phyloP scores from a whole-genome alignment of 805 yeast species.

The Metschnikowia reukaufii region DNA sequence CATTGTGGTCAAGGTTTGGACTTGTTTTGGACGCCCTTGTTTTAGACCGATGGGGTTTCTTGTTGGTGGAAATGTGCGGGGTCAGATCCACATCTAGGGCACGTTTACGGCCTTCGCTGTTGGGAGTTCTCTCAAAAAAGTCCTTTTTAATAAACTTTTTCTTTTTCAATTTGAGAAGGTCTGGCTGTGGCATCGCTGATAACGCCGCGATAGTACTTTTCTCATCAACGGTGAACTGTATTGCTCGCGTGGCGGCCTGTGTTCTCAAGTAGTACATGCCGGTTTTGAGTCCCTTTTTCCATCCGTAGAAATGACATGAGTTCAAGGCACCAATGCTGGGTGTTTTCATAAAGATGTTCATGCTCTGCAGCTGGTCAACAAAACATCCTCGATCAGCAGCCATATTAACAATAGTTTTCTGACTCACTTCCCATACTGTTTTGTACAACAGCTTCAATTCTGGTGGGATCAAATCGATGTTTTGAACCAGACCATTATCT shows the following conservation, averaged over 20 bases:
- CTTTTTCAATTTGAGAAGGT: slow-evolving; percentile 1
- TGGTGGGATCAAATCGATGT: slow-evolving; percentile 68
- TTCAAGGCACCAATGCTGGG: slow-evolving; percentile 42
- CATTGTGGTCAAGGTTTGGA: background rate
- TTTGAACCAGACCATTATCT: slow-evolving; percentile 83
- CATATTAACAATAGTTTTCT: slow-evolving; percentile 80
- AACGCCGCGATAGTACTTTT: slow-evolving; percentile 1
- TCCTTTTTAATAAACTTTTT: background rate
- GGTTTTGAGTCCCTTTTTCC: slow-evolving; percentile 40
- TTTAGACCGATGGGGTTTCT: background rate
- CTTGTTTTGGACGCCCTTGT: background rate
- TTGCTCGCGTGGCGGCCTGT: slow-evolving; percentile 39
- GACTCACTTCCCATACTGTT: slow-evolving; percentile 97
- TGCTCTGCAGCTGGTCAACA: slow-evolving; percentile 55
- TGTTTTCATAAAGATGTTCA: slow-evolving; percentile 37
- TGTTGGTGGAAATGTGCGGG: background rate
- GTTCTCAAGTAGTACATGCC: slow-evolving; percentile 43
- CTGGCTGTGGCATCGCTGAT: slow-evolving; percentile 2
- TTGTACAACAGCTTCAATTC: slow-evolving; percentile 77
- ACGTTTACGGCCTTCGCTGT: slow-evolving; percentile 1
- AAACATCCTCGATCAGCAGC: slow-evolving; percentile 76
- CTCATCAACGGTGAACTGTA: slow-evolving; percentile 29
- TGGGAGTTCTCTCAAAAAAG: background rate
- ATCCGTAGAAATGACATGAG: slow-evolving; percentile 45
- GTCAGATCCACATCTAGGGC: background rate